A percentile compares a stretch with the other conserved stretches of the same genome.
Evolutionary conservation across 2,329 filamentous ascomycete species (phyloP).

Genomic region (Coniochaeta sp.): DNA sequence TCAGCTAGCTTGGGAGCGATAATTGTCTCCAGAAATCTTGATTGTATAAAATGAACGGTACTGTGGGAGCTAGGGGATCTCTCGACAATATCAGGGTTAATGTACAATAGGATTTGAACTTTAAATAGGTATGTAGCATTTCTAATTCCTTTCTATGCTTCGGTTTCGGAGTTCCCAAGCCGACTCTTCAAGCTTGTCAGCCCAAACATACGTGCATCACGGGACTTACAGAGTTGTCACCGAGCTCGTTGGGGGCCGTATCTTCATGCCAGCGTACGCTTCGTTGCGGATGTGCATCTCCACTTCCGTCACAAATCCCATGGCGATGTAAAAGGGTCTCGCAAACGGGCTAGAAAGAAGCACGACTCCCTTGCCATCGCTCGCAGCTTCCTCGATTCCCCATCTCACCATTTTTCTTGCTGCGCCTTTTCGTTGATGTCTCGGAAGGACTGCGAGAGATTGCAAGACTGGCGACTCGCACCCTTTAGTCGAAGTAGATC

Average conservation of each 20-base stretch:
- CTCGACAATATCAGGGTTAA: background rate
- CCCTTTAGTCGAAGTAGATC: background rate
- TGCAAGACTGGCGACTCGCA: background rate
- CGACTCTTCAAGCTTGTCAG: too few relatives aligned
- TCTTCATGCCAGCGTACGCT: background rate
- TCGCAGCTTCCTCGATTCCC: background rate
- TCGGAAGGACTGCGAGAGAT: background rate
- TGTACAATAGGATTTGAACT: background rate
- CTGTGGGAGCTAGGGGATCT: background rate
- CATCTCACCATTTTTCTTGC: background rate
- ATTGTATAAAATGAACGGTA: background rate
- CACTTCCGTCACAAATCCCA: background rate
- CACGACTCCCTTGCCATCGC: background rate
- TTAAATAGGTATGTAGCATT: background rate
- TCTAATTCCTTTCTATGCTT: background rate
- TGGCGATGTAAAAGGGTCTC: background rate
- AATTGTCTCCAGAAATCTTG: background rate
- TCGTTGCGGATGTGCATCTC: background rate
- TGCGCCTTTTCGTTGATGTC: background rate
- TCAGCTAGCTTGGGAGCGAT: background rate
- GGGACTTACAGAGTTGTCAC: background rate
- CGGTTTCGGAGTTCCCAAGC: too few relatives aligned
- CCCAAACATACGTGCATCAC: too few relatives aligned
- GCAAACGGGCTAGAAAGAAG: background rate
- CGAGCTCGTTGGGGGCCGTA: background rate